Evolutionary conservation across 2,329 filamentous ascomycete species (phyloP).

Genomic region (Calonectria pteridis): DNA sequence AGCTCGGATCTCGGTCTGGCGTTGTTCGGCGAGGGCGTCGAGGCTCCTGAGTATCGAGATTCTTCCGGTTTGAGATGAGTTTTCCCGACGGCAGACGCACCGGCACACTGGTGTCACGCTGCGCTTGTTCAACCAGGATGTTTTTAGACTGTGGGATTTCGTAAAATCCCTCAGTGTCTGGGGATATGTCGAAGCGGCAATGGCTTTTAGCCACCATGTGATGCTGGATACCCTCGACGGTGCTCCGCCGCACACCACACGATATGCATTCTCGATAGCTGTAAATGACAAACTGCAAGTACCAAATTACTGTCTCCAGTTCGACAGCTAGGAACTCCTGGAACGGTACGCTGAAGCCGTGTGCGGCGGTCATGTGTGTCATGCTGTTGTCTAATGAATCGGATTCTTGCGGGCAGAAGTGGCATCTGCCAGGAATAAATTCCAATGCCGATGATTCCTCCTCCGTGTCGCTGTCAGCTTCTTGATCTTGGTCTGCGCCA

Average conservation of each 20-base stretch:
- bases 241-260: conserved; percentile 59
- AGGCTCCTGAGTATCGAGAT: conserved; percentile 19
- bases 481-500: neutral
- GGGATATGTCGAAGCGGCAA: conserved; percentile 58
- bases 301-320: conserved; percentile 59
- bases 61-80: conserved; percentile 19
- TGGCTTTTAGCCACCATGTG: conserved; percentile 65
- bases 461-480: neutral
- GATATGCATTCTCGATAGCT: conserved; percentile 64
- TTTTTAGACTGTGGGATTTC: conserved; percentile 37
- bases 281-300: conserved; percentile 63
- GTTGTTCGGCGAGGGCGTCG: conserved; percentile 13
- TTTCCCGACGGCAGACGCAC: conserved; percentile 19
- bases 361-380: conserved; percentile 62
- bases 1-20: neutral
- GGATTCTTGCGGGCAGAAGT: conserved; percentile 55
- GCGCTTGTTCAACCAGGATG: neutral
- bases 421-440: conserved; percentile 51
- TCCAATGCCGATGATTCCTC: conserved; percentile 14
- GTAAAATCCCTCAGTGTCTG: conserved; percentile 58
- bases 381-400: conserved; percentile 53
- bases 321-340: conserved; percentile 57
- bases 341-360: conserved; percentile 60
- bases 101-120: neutral
- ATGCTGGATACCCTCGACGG: conserved; percentile 60